Evolutionary conservation across 2,329 filamentous ascomycete species (phyloP).

Genomic region (Teratosphaeria viscida): DNA sequence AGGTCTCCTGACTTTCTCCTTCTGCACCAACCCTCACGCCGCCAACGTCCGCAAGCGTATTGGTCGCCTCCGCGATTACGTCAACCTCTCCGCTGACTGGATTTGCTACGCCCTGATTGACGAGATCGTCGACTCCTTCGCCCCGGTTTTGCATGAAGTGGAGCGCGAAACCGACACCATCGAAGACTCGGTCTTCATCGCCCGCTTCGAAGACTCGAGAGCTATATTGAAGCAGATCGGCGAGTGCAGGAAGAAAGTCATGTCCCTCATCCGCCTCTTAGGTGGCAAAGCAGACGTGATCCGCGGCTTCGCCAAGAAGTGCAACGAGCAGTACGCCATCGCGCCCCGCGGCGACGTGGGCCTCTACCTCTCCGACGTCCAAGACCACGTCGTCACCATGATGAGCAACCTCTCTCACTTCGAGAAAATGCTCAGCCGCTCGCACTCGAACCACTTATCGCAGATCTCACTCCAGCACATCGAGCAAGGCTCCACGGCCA

Average conservation of each 20-base stretch:
- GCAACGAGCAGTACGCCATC: conserved; percentile 93
- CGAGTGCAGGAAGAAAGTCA: conserved; percentile 83
- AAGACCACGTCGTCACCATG: conserved; percentile 99
- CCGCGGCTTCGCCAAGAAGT: conserved; percentile 93
- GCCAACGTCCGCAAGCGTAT: conserved; percentile 86
- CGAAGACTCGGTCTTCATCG: conserved; percentile 90
- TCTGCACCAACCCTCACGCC: conserved; percentile 76
- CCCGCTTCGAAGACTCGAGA: conserved; percentile 80
- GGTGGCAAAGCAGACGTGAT: conserved; percentile 98
- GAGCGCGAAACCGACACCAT: conserved; percentile 85
- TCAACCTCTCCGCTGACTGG: conserved; percentile 92
- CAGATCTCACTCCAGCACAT: conserved; percentile 90
- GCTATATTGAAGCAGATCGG: conserved; percentile 81
- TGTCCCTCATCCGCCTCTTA: conserved; percentile 82
- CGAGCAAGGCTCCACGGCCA: conserved; percentile 75
- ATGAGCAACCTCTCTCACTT: conserved; percentile 93
- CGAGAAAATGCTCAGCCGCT: conserved; percentile 91
- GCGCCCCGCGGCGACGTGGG: conserved; percentile 95
- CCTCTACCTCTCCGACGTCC: conserved; percentile 91
- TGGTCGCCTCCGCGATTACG: conserved; percentile 84
- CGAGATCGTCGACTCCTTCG: conserved; percentile 94
- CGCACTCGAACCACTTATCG: conserved; percentile 91
- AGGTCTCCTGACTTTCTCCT: conserved; percentile 90
- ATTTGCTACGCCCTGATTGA: conserved; percentile 98
- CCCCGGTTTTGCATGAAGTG: conserved; percentile 75